Evolutionary conservation across 2,329 filamentous ascomycete genomes (phyloP), one percentile per base, ranked within the genome.

Genomic region (Fusarium longipes): DNA sequence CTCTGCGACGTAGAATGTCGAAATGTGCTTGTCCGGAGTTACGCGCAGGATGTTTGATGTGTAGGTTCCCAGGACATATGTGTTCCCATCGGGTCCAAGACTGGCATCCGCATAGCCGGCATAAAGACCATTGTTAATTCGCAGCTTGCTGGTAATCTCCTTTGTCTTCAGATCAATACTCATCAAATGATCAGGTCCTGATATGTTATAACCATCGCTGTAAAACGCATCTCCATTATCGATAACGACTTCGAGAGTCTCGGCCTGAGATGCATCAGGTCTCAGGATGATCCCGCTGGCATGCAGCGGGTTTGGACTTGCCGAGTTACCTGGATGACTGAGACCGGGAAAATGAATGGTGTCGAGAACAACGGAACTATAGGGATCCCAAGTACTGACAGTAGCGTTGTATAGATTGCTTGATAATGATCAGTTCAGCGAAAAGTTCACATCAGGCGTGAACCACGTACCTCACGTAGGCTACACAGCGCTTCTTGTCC

Each of bases 301-400:
- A 10, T 47, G 43, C 3, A 47, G 15, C 8, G 43, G 43, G 17
- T 47, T 47, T 1, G 43, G 43, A 8, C 43, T 47, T 7, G 43
- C 43, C 17, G 43, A 33, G 12, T 47, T 32, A 1, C 43, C 43
- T 22, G 43, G 6, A 30, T 47, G 43, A 2, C 43, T 47, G 3
- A 47, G 43, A 9, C 43, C 43, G 4, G 43, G 43, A 3, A 47
- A 47, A 6, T 47, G 7, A n/a, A 33, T 47, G 5, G 43, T 47
- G 20, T 47, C 43, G 2, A 47, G 43, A 33, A 47, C 43, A 2
- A 33, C 29, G 8, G 29, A 32, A 8, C 24, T 47, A 3, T 47
- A 47, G 11, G 43, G 43, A n/a, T 47, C 43, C 29, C 30, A 47
- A 47, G 43, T 47, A 32, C 43, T 47, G 10, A 47, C 43, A 8